Evolutionary conservation across 1,139 yeast species (phyloP), one percentile per base, ranked within the genome.

Genomic region (Debaryomycetaceae sp.): DNA sequence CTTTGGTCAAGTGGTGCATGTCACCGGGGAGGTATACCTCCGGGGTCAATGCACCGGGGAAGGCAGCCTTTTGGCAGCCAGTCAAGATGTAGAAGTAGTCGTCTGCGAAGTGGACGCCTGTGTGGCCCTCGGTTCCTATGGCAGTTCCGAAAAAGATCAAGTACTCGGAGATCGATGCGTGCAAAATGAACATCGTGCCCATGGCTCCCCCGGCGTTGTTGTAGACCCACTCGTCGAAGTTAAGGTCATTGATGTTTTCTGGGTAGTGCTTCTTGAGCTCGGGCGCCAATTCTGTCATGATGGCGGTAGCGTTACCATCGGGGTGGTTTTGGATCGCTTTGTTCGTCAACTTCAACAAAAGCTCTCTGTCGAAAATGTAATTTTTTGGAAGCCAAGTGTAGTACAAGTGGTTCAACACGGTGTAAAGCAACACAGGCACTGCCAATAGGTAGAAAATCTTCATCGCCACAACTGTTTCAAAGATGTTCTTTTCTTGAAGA

Each of bases 171-270:
- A 95, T 75, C n/a, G 98, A 91, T 11, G 98, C 97, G 65, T 95
- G 99, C 54, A 93, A 73, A 50, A 95, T 88, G 57, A 88, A 79
- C 98, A 93, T 91, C 47, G 90, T 82, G 24, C 99, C 99, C 99
- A 93, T 93, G 45, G 99, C 98, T 54, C 97, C 96, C 45, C 99
- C 99, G 6, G 99, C 99, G 59, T 89, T 90, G 77, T 91, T 93
- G 79, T 84, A 91, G 43, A 93, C 84, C 98, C 98, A 93, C 56
- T 90, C 93, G 42, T 87, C 85, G 46, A 76, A 75, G 59, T 83
- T 80, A 55, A 85, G 73, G 49, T 80, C 82, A 62, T 86, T 87
- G 65, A 90, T 79, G 52, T 78, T 62, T 23, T 81, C 80, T 1
- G 78, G 76, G 61, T 91, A 93, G 45, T 74, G 80, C 1, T 66